These are phyloP conservation scores for Yamadazyma kanchanaburiensis DNA, from an alignment of 1,139 yeast species.

Conservation along the genomic window DNA sequence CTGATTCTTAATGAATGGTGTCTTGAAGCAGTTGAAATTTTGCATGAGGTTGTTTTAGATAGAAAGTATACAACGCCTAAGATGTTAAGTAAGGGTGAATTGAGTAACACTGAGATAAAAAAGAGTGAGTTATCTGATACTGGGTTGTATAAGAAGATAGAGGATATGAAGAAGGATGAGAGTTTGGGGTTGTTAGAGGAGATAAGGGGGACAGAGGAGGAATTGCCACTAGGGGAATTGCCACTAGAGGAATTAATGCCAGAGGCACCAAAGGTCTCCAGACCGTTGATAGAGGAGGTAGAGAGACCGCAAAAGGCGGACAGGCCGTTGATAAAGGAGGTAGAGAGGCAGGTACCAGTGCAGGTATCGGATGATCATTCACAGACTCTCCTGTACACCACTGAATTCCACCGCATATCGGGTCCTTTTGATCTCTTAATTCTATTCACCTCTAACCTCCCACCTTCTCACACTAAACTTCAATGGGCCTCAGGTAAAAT, in stretches of 20 bases:
- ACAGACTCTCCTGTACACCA: no score
- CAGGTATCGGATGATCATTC: no score
- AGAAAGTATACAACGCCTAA: slow-evolving; percentile 54
- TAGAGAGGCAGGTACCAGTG: no score
- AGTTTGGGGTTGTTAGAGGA: slow-evolving; percentile 42
- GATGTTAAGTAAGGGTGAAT: slow-evolving; percentile 57
- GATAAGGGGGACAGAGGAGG: slow-evolving; percentile 16
- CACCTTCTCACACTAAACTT: neutral
- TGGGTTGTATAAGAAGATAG: slow-evolving; percentile 31
- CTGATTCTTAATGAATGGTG: slow-evolving; percentile 59
- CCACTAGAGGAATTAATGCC: neutral
- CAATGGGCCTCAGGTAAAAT: no score
- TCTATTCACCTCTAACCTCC: neutral
- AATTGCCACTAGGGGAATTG: slow-evolving; percentile 6
- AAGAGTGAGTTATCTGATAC: slow-evolving; percentile 26
- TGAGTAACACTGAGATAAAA: slow-evolving; percentile 32
- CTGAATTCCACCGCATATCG: no score
- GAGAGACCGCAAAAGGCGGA: no score
- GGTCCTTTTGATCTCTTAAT: no score
- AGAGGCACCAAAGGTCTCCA: neutral
- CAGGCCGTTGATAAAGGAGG: no score
- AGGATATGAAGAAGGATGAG: slow-evolving; percentile 35
- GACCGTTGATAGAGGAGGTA: no score
- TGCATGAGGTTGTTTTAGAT: slow-evolving; percentile 36
- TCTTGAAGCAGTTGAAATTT: slow-evolving; percentile 62